These are phyloP conservation scores for Balamuthia mandrillaris DNA, from an alignment of 208 protist species.

Conservation along the genomic window DNA sequence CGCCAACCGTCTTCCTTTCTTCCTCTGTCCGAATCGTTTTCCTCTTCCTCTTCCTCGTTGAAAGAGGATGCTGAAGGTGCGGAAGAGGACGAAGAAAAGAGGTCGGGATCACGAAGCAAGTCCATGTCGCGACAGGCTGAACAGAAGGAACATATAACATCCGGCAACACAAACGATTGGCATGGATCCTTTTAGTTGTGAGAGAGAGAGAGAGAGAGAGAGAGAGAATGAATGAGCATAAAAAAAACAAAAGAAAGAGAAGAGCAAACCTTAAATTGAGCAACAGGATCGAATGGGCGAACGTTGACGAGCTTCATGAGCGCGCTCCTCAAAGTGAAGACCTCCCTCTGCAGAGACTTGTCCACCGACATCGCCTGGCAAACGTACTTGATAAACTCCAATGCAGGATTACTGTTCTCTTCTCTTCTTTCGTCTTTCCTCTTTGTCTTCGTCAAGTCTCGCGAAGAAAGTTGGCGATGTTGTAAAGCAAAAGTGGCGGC, in stretches of 20 bases:
- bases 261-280: conserved; percentile 57
- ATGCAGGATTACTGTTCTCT: background rate
- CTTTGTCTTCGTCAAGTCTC: too few relatives aligned
- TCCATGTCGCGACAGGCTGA: conserved; percentile 49
- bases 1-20: conserved; percentile 14
- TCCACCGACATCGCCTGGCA: conserved; percentile 65
- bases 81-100: background rate
- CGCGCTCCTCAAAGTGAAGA: conserved; percentile 50
- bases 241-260: too few relatives aligned
- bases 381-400: conserved; percentile 68
- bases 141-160: conserved; percentile 72
- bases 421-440: background rate
- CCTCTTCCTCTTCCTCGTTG: background rate
- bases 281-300: background rate
- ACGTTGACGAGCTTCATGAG: conserved; percentile 46
- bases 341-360: conserved; percentile 37
- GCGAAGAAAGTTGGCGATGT: too few relatives aligned
- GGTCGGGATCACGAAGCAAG: conserved; percentile 18
- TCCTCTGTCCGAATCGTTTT: background rate
- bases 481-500: too few relatives aligned
- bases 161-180: conserved; percentile 56
- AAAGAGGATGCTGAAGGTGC: background rate
- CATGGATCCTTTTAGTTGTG: too few relatives aligned
- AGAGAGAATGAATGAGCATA: too few relatives aligned
- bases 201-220: too few relatives aligned